A percentile compares a stretch with the other conserved stretches of the same genome.
phyloP scores from a whole-genome alignment of 768 basidiomycete species.

The Tricholoma sp. region DNA sequence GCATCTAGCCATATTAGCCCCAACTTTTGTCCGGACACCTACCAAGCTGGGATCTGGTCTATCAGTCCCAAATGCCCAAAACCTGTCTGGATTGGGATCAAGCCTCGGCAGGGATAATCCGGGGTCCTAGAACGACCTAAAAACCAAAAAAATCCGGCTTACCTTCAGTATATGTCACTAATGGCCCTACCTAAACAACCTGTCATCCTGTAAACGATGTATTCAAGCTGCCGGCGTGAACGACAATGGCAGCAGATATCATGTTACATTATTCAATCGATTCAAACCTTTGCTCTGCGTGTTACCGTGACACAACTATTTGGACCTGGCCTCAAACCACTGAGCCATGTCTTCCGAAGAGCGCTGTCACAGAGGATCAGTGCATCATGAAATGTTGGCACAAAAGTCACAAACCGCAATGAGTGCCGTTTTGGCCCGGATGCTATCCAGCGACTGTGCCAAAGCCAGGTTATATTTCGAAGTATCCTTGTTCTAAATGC shows the following conservation, averaged over 20 bases:
- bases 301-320: background rate
- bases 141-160: no score
- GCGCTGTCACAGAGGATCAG: conserved; percentile 32
- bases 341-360: conserved; percentile 49
- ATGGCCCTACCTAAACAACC: no score
- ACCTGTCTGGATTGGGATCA: no score
- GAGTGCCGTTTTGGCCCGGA: conserved; percentile 56
- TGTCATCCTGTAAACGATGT: no score
- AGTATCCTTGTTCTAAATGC: conserved; percentile 53
- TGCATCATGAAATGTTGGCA: background rate
- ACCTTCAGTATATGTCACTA: no score
- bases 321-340: conserved; percentile 40
- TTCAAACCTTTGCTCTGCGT: background rate
- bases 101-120: no score
- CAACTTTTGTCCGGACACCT: no score
- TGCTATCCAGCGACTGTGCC: conserved; percentile 62
- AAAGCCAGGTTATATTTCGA: conserved; percentile 63
- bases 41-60: no score
- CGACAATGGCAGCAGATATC: no score
- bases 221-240: background rate
- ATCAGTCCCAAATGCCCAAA: no score
- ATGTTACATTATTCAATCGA: background rate
- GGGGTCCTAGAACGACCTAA: no score
- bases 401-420: conserved; percentile 43
- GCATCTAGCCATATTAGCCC: no score